A percentile compares a stretch with the other conserved stretches of the same genome.
Evolutionary conservation across 2,329 filamentous ascomycete genomes (phyloP).

Genomic region (Xylariales sp.): DNA sequence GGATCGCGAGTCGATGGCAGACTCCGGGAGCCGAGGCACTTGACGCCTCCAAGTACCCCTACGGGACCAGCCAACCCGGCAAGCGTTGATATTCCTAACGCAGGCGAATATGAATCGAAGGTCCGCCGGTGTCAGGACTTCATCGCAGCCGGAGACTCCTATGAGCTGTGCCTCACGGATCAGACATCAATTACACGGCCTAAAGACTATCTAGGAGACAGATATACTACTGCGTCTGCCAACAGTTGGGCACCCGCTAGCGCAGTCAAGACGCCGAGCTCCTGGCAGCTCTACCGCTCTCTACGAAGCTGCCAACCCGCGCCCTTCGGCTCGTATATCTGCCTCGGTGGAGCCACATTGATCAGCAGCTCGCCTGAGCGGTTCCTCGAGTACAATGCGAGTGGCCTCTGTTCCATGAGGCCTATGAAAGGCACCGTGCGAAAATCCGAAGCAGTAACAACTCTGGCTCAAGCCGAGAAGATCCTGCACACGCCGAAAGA

Average conservation of each 20-base stretch:
- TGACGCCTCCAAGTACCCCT: slow-evolving; percentile 26
- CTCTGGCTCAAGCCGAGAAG: slow-evolving; percentile 64
- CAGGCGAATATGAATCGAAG: slow-evolving; percentile 56
- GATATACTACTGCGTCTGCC: slow-evolving; percentile 43
- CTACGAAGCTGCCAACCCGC: slow-evolving; percentile 71
- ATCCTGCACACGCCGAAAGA: slow-evolving; percentile 82
- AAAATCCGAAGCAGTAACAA: slow-evolving; percentile 62
- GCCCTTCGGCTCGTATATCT: slow-evolving; percentile 79
- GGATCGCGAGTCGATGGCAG: slow-evolving; percentile 17
- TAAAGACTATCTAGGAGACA: slow-evolving; percentile 25
- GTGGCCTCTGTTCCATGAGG: slow-evolving; percentile 68
- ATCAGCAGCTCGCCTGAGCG: slow-evolving; percentile 84
- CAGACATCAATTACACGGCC: slow-evolving; percentile 59
- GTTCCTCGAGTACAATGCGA: slow-evolving; percentile 59
- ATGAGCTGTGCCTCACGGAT: slow-evolving; percentile 79
- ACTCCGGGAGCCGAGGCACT: slow-evolving; percentile 13
- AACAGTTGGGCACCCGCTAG: slow-evolving; percentile 16
- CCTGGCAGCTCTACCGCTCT: slow-evolving; percentile 68
- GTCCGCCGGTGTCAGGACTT: slow-evolving; percentile 66
- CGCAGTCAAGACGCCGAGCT: slow-evolving; percentile 15
- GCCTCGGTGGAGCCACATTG: slow-evolving; percentile 64
- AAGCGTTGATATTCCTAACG: slow-evolving; percentile 35
- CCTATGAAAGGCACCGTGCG: slow-evolving; percentile 97
- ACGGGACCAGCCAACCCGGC: slow-evolving; percentile 14
- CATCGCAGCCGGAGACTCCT: slow-evolving; percentile 74